These are phyloP conservation scores for Flammula alnicola DNA, from an alignment of 1,284 basidiomycete genomes.

Conservation along the genomic window DNA sequence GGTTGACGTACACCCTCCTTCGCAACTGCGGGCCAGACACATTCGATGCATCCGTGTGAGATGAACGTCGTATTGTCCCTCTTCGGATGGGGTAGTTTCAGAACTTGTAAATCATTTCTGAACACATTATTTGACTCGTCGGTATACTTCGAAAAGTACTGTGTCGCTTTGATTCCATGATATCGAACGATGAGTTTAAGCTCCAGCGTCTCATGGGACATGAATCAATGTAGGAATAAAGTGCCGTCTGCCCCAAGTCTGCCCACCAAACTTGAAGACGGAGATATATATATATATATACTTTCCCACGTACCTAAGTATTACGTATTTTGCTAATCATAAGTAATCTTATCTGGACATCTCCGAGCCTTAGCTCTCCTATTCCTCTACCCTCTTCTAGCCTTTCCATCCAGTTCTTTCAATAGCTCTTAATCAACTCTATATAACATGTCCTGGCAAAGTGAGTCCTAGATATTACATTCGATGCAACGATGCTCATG, in stretches of 20 bases:
- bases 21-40: slow-evolving; percentile 34
- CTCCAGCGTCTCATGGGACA: slow-evolving; percentile 8
- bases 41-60: slow-evolving; percentile 36
- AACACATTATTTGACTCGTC: slow-evolving; percentile 27
- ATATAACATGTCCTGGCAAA: slow-evolving; percentile 57
- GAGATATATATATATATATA: no score
- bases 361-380: slow-evolving; percentile 27
- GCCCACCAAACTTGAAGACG: no score
- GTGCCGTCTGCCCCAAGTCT: no score
- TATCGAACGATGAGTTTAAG: slow-evolving; percentile 31
- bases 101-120: slow-evolving; percentile 32
- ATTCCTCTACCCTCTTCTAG: slow-evolving; percentile 12
- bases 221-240: no score
- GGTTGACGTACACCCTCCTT: slow-evolving; percentile 26
- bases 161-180: slow-evolving; percentile 33
- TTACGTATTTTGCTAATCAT: background rate
- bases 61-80: slow-evolving; percentile 34
- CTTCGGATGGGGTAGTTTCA: slow-evolving; percentile 43
- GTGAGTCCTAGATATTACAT: slow-evolving; percentile 30
- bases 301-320: no score
- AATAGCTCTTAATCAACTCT: slow-evolving; percentile 4
- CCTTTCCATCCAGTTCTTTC: slow-evolving; percentile 11
- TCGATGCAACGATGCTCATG: slow-evolving; percentile 3
- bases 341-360: slow-evolving; percentile 29
- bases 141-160: slow-evolving; percentile 35